Evolutionary conservation across 345 rosid species (phyloP), one percentile per base, ranked within the genome.

Genomic region (Rubroshorea leprosula): DNA sequence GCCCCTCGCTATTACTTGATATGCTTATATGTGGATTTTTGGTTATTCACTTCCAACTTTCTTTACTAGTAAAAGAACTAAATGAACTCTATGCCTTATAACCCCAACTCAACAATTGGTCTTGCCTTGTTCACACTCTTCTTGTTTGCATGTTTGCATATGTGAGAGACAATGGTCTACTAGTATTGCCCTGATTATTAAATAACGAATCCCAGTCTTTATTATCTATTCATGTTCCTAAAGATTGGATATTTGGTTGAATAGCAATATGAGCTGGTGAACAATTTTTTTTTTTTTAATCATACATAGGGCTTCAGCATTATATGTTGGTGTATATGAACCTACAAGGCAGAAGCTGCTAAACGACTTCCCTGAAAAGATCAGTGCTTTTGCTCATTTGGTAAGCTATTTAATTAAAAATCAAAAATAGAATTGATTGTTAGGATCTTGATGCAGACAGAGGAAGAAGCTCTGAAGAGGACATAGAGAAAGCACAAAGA

Each of bases 251-350:
- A 43, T 43, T 58, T 56, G 41, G 38, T 61, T 27, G 23, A 23
- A 39, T 21, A 4, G 24, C n/a, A n/a, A 49, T 35, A 35, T 46
- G 35, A 57, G 52, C 64, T 74, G 49, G 52, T 61, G 54, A 17
- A 51, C 22, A 18, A 49, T 23, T 48, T 65, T 39, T 16, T 15
- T n/a, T n/a, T 13, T 44, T 2, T 44, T 3, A n/a, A 13, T 2
- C 16, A 10, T 72, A 23, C 59, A 63, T 69, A 85, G 92, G 65
- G 86, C 92, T 61, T 85, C 88, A 0, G 92, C 84, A 29, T 23
- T 85, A 62, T 82, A 78, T 73, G 67, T 85, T 57, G 92, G 86
- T 61, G 80, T 82, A 27, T 85, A 82, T 73, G 92, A 85, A 68
- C 88, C 92, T 54, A 54, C 71, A 54, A 85, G 82, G 71, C 83